phyloP scores from a whole-genome alignment of 2,329 filamentous ascomycete genomes.

The Samsoniella hepiali region DNA sequence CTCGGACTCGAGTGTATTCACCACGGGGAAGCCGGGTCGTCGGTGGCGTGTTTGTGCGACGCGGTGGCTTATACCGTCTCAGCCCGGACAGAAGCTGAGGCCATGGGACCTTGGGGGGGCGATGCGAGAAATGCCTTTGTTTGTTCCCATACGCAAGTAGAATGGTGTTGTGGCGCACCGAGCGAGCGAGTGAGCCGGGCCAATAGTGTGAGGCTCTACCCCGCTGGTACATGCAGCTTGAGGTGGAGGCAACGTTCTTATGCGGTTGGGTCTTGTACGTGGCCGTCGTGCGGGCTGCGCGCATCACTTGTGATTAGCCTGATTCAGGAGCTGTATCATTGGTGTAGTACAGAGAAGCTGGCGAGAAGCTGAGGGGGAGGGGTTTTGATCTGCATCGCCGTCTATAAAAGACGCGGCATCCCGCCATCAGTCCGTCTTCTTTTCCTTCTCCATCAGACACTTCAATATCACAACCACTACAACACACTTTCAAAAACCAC shows the following conservation, averaged over 20 bases:
- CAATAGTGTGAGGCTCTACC: conserved; percentile 14
- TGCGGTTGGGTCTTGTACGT: conserved; percentile 5
- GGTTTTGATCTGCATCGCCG: background rate
- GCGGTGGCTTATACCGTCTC: background rate
- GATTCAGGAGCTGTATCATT: conserved; percentile 6
- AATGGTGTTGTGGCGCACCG: conserved; percentile 1
- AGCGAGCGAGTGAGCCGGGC: background rate
- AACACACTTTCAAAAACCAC: background rate
- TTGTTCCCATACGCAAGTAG: background rate
- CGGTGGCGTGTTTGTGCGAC: conserved; percentile 9
- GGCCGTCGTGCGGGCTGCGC: conserved; percentile 3
- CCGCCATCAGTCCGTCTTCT: background rate
- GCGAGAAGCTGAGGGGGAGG: background rate
- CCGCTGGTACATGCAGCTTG: conserved; percentile 11
- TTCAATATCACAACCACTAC: background rate
- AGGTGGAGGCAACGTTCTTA: conserved; percentile 14
- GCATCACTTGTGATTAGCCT: conserved; percentile 15
- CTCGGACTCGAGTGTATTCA: conserved; percentile 2
- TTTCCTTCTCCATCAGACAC: background rate
- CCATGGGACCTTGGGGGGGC: background rate
- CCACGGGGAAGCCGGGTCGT: conserved; percentile 2
- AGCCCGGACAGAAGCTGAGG: background rate
- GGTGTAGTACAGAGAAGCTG: background rate
- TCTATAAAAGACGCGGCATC: conserved; percentile 15
- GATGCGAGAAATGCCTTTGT: background rate